A percentile compares a stretch with the other conserved stretches of the same genome.
These are phyloP conservation scores for Clonostachys byssicola DNA, from an alignment of 2,329 filamentous ascomycete genomes.

Conservation along the genomic window DNA sequence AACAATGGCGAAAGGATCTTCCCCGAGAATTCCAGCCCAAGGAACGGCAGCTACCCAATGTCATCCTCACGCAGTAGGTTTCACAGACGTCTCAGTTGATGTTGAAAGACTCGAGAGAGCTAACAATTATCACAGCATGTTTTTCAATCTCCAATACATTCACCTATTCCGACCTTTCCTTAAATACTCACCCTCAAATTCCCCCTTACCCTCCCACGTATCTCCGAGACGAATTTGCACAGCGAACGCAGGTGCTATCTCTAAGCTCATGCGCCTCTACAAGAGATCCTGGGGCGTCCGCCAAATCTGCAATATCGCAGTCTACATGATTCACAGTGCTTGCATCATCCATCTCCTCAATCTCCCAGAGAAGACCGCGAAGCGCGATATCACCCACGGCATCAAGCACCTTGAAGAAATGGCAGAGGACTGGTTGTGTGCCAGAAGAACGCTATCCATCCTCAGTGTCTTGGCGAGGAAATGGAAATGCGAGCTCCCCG, in stretches of 20 bases:
- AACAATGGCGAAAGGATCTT: conserved; percentile 81
- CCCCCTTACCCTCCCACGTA: conserved; percentile 80
- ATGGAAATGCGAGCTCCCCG: conserved; percentile 83
- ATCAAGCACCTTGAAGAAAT: conserved; percentile 93
- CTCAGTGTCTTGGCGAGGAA: conserved; percentile 81
- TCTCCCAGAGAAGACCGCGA: conserved; percentile 85
- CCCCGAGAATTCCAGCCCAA: conserved; percentile 85
- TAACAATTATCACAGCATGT: conserved; percentile 68
- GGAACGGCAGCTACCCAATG: conserved; percentile 84
- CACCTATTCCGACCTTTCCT: conserved; percentile 94
- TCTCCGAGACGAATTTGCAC: conserved; percentile 90
- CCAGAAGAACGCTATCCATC: conserved; percentile 78
- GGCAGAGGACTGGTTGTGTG: conserved; percentile 89
- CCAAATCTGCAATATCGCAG: conserved; percentile 93
- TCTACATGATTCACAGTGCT: conserved; percentile 92
- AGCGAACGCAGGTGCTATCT: conserved; percentile 83
- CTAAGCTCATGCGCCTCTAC: conserved; percentile 90
- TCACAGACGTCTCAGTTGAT: not conserved
- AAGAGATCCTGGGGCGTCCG: conserved; percentile 87
- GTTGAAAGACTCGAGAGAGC: not conserved
- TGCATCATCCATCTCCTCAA: conserved; percentile 95
- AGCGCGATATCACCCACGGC: conserved; percentile 84
- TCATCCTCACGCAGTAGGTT: conserved; percentile 78
- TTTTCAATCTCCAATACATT: conserved; percentile 92
- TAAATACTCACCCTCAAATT: conserved; percentile 78